Evolutionary conservation across 176 grass and related monocot genomes (phyloP).

Genomic region (Neostapfia colusana): DNA sequence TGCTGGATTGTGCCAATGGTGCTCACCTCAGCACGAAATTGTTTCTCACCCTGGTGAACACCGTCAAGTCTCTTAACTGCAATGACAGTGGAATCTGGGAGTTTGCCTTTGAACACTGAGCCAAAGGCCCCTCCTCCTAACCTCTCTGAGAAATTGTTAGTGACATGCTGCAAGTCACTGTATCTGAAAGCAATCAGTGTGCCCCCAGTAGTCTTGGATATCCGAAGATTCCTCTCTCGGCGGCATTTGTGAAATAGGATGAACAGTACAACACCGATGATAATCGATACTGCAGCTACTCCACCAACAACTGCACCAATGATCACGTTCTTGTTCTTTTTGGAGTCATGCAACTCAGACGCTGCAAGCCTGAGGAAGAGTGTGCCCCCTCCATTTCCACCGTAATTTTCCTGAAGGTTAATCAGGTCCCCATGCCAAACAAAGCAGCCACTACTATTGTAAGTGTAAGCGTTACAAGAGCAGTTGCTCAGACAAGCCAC

Average conservation of each 20-base stretch:
- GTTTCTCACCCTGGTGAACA: constrained; percentile 81
- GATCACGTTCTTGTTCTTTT: constrained; percentile 45
- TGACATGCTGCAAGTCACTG: constrained; percentile 65
- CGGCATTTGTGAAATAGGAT: constrained; percentile 44
- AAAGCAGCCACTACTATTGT: constrained; percentile 52
- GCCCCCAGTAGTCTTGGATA: constrained; percentile 53
- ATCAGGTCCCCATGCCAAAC: constrained; percentile 62
- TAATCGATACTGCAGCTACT: constrained; percentile 36
- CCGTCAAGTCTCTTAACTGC: constrained; percentile 81
- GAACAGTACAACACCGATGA: constrained; percentile 24
- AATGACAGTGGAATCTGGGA: constrained; percentile 63
- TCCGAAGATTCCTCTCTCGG: constrained; percentile 41
- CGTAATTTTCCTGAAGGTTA: constrained; percentile 60
- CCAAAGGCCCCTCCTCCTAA: constrained; percentile 76
- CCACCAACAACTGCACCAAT: constrained; percentile 46
- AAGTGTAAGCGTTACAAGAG: constrained; percentile 69
- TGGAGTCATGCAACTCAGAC: constrained; percentile 59
- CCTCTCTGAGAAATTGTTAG: constrained; percentile 69
- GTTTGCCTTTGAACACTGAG: constrained; percentile 62
- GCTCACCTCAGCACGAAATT: constrained; percentile 93
- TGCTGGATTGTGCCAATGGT: constrained; percentile 80
- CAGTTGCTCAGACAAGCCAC: constrained; percentile 62
- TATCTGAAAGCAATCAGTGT: constrained; percentile 65
- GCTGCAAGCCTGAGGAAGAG: constrained; percentile 78
- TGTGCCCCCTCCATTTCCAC: constrained; percentile 41